These are phyloP conservation scores for Aspergillus wentii DNA, from an alignment of 495 filamentous ascomycete genomes.

Conservation along the genomic window DNA sequence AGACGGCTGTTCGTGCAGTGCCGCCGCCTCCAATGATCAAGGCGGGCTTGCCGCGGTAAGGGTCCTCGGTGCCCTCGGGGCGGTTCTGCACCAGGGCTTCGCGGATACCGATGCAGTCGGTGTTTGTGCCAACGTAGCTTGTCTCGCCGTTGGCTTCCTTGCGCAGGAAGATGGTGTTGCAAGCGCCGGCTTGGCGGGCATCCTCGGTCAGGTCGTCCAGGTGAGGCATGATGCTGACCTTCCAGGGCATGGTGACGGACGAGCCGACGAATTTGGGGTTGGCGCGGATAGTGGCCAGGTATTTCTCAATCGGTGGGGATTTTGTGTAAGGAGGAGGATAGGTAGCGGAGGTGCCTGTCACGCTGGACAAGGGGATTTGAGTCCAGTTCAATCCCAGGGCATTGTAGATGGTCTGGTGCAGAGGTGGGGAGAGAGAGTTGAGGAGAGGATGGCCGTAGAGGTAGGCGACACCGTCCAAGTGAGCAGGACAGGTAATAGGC, in stretches of 20 bases:
- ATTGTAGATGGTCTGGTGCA: constrained; percentile 63
- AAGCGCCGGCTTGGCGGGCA: constrained; percentile 61
- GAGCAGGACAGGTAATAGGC: constrained; percentile 28
- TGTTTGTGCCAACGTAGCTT: constrained; percentile 64
- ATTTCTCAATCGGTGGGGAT: constrained; percentile 42
- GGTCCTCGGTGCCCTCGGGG: constrained; percentile 17
- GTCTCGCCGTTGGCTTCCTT: constrained; percentile 32
- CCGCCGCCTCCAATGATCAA: constrained; percentile 65
- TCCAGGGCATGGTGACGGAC: constrained; percentile 73
- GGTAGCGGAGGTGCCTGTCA: constrained; percentile 27
- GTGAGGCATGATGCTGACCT: constrained; percentile 62
- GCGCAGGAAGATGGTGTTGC: constrained; percentile 68
- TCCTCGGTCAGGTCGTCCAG: constrained; percentile 66
- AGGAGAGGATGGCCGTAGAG: constrained; percentile 52
- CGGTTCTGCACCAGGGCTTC: constrained; percentile 62
- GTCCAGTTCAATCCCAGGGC: constrained; percentile 54
- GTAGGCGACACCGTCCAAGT: constrained; percentile 38
- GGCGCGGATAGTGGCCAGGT: constrained; percentile 41
- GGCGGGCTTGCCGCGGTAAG: constrained; percentile 52
- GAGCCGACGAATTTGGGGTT: constrained; percentile 56
- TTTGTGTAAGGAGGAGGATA: constrained; percentile 34
- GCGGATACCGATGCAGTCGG: constrained; percentile 68
- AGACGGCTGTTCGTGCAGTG: constrained; percentile 64
- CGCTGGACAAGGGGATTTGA: constrained; percentile 48
- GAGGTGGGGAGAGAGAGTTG: constrained; percentile 66